Percentiles rank a stretch among this genome's conserved stretches.
Evolutionary conservation across 352 stramenopile species (phyloP).

Genomic region (Phytophthora constricta): DNA sequence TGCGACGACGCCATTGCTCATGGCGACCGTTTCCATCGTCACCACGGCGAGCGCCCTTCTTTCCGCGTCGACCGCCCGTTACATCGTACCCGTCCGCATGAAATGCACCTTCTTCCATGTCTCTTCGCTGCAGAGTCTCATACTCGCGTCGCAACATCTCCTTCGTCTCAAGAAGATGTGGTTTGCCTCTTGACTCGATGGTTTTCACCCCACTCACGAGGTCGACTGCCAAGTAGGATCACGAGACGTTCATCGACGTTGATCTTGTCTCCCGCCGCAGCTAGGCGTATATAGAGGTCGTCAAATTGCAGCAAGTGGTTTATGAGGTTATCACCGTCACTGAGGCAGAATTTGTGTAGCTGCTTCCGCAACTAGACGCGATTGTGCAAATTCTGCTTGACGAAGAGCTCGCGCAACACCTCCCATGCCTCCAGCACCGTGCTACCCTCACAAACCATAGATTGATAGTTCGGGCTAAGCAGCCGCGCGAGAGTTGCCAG

Average conservation of each 20-base stretch:
- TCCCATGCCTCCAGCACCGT: conserved; percentile 17
- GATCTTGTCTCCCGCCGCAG: conserved; percentile 13
- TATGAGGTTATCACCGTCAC: conserved; percentile 15
- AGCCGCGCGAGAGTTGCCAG: conserved; percentile 6
- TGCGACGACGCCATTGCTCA: background rate
- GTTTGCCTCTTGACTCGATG: conserved; percentile 12
- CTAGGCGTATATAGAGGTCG: conserved; percentile 23
- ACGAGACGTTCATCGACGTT: conserved; percentile 24
- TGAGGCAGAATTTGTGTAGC: conserved; percentile 12
- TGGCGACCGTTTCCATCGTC: background rate
- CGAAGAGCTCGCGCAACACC: conserved; percentile 7
- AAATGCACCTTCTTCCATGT: conserved; percentile 19
- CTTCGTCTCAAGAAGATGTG: conserved; percentile 23
- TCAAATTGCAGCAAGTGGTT: conserved; percentile 32
- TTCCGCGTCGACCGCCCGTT: background rate
- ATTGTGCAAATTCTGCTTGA: conserved; percentile 17
- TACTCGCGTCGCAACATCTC: conserved; percentile 28
- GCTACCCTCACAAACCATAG: conserved; percentile 15
- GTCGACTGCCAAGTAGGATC: conserved; percentile 23
- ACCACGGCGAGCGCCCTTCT: background rate
- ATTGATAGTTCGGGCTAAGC: conserved; percentile 9
- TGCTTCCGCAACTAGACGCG: conserved; percentile 17
- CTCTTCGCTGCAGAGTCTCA: conserved; percentile 7
- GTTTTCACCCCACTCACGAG: conserved; percentile 26
- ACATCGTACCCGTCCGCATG: background rate